These are phyloP conservation scores for Naganishia sp. DNA, from an alignment of 1,284 basidiomycete species.

Conservation along the genomic window DNA sequence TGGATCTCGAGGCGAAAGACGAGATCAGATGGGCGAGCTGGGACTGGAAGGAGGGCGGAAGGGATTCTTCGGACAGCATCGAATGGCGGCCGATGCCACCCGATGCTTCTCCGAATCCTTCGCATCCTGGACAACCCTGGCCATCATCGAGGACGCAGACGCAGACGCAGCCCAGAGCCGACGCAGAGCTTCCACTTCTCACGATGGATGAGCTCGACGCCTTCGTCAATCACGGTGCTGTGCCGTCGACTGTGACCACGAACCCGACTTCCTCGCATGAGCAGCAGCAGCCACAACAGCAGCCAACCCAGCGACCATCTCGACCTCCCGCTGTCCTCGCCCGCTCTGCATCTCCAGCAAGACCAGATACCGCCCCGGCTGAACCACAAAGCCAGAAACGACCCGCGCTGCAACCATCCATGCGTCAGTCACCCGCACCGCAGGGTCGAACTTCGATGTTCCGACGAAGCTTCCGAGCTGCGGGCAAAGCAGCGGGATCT, in stretches of 20 bases:
- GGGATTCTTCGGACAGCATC: not conserved
- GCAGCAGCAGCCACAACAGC: no score
- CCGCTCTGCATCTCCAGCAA: not conserved
- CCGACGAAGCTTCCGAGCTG: no score
- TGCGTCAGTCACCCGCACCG: no score
- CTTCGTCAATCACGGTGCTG: not conserved
- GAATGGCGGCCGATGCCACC: not conserved
- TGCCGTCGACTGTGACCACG: not conserved
- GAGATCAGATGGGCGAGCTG: constrained; percentile 3
- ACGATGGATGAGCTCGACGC: constrained; percentile 4
- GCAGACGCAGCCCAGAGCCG: not conserved
- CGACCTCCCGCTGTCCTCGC: not conserved
- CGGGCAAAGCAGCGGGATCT: not conserved
- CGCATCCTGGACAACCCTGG: no score
- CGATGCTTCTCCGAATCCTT: not conserved
- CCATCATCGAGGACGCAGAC: not conserved
- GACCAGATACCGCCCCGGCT: not conserved
- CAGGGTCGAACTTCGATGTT: no score
- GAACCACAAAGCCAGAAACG: not conserved
- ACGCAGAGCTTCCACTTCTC: not conserved
- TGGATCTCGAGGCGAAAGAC: not conserved
- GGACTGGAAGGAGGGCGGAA: not conserved
- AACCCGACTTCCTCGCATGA: no score
- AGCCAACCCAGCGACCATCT: no score
- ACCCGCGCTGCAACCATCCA: no score